These are phyloP conservation scores for Terfezia boudieri DNA, from an alignment of 495 filamentous ascomycete genomes.

Conservation along the genomic window DNA sequence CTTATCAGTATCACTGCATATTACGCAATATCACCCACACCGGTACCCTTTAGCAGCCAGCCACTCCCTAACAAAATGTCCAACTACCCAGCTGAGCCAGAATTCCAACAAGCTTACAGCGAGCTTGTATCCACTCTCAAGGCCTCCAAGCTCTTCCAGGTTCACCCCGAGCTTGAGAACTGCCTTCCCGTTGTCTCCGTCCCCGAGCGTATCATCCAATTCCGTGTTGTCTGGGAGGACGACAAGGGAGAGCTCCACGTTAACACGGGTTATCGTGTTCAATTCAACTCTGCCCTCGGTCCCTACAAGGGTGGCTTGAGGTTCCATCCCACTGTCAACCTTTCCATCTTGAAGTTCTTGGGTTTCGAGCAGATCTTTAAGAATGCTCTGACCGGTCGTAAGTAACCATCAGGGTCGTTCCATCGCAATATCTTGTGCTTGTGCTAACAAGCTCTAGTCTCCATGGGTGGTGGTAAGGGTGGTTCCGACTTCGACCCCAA, in stretches of 20 bases:
- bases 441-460: constrained; percentile 31
- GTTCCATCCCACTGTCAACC: constrained; percentile 90
- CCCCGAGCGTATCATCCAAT: constrained; percentile 90
- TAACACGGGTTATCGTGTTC: constrained; percentile 91
- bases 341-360: constrained; percentile 94
- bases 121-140: constrained; percentile 89
- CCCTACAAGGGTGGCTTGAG: constrained; percentile 96
- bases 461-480: constrained; percentile 96
- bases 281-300: constrained; percentile 96
- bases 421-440: constrained; percentile 2
- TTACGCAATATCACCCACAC: background rate
- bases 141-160: constrained; percentile 75
- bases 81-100: constrained; percentile 38
- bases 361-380: constrained; percentile 99
- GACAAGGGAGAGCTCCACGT: constrained; percentile 75
- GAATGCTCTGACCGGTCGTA: constrained; percentile 92
- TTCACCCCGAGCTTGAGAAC: constrained; percentile 81
- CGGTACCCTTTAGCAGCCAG: background rate
- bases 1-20: background rate
- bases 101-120: constrained; percentile 98
- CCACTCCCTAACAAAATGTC: background rate
- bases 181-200: constrained; percentile 73
- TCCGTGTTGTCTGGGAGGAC: constrained; percentile 92
- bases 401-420: constrained; percentile 22
- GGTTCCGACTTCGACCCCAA: constrained; percentile 98